Evolutionary conservation across 2,329 filamentous ascomycete genomes (phyloP), one percentile per base, ranked within the genome.

Genomic region (Madurella fahalii): DNA sequence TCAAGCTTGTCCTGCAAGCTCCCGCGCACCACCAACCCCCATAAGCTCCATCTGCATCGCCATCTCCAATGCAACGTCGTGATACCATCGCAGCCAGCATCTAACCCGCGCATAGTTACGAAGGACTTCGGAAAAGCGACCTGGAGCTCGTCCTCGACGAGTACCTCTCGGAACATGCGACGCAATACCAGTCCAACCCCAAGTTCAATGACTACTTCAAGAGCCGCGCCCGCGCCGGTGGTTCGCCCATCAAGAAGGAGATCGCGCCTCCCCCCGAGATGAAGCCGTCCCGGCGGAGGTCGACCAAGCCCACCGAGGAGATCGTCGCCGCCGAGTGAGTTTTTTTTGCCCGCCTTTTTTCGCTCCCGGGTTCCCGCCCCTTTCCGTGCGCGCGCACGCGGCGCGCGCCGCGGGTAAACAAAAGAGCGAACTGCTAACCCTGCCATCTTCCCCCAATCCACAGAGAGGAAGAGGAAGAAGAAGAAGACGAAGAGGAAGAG

Each of bases 121-220:
- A 89, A 62, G 77, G 79, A 53, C 74, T 86, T 60, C 88, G 87
- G 71, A 96, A 96, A 73, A 77, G 79, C 60, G 90, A 96, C 47
- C 82, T 97, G 57, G 89, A 93, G 67, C 71, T 79, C 56, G 81
- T 81, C 43, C 82, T 95, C 60, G 88, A 95, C 64, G 80, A 85
- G 45, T 85, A 84, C 71, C 81, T 95, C 44, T 78, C 83, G 62
- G 77, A 81, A 59, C 87, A 96, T 74, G 77, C 82, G 63, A 75
- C 81, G 60, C 78, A 77, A 58, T 86, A 89, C 67, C 77, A 80
- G 50, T 75, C 76, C 55, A 82, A 91, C 61, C 73, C 84, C 52
- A 77, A 76, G 52, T 82, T 96, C 68, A 74, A 80, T 58, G 84
- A 87, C 57, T 96, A 90, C 79, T 96, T 89, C 76, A 82, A 80